Evolutionary conservation across 768 basidiomycete genomes (phyloP), one percentile per base, ranked within the genome.

Genomic region (Dacryopinax spathularia): DNA sequence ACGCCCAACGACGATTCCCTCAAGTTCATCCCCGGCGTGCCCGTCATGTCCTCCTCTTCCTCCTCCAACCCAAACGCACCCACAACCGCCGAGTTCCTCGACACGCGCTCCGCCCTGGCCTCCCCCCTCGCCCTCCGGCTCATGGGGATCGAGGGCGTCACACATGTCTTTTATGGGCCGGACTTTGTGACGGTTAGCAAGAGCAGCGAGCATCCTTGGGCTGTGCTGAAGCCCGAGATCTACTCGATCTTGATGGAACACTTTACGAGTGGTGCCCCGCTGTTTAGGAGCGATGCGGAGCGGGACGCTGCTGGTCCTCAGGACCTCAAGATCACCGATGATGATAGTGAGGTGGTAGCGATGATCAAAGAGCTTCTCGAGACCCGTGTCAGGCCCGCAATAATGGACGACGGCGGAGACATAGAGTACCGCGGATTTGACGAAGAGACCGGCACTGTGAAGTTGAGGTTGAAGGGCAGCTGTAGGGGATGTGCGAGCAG

Each of bases 281-380:
- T 98, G 13, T 99, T 98, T 77, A 82, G 87, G 59, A 87, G 84
- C 60, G 84, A 87, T 36, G 85, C 89, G 72, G 89, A 91, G 48
- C 77, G 80, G 63, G 89, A 87, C 66, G 82, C 80, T 29, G 91
- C 88, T 5, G 92, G 92, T 2, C 91, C 92, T 10, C 89, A 92
- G 73, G 96, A 98, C 73, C 97, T 94, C 9, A 81, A 81, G 62
- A 95, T 98, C 66, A 76, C 98, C 27, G 95, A 97, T 68, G 89
- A 87, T 2, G 96, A 99, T 73, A 88, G 89, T 22, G 96, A 98
- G 73, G 90, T 91, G 2, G 91, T 99, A 2, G 96, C 91, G 7
- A 99, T 98, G 95, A 93, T 99, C 69, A 99, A 99, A 73, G 96
- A 99, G 72, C 73, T 98, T 36, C 77, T 99, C 60, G 95, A 97